Evolutionary conservation across 805 yeast genomes (phyloP).

Genomic region (Candida loeiensis): DNA sequence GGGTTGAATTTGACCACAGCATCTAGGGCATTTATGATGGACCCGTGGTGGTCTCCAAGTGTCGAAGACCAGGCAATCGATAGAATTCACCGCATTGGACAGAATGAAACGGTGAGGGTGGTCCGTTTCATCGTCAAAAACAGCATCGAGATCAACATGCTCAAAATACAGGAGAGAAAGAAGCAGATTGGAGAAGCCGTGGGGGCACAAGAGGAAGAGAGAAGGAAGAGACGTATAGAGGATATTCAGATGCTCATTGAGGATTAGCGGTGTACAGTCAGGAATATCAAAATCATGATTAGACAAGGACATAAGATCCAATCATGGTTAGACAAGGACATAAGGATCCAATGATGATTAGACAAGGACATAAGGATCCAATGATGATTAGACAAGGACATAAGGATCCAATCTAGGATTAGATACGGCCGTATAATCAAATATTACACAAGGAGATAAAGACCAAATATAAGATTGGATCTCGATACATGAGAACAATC

Average conservation of each 20-base stretch:
- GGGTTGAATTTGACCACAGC: slow-evolving; percentile 87
- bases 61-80: slow-evolving; percentile 90
- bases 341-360: too few species aligned
- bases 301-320: background rate
- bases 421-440: too few species aligned
- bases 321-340: too few species aligned
- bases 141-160: slow-evolving; percentile 85
- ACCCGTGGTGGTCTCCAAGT: slow-evolving; percentile 97
- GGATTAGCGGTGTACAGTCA: slow-evolving; percentile 21
- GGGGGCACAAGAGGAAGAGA: slow-evolving; percentile 71
- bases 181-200: slow-evolving; percentile 77
- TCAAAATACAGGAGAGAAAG: slow-evolving; percentile 81
- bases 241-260: slow-evolving; percentile 69
- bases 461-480: too few species aligned
- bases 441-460: too few species aligned
- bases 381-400: too few species aligned
- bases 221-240: slow-evolving; percentile 64
- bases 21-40: slow-evolving; percentile 82
- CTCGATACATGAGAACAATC: too few species aligned
- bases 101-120: slow-evolving; percentile 65
- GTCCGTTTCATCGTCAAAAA: slow-evolving; percentile 76
- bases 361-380: too few species aligned
- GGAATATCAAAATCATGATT: background rate
- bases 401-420: too few species aligned
- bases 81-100: slow-evolving; percentile 89